These are phyloP conservation scores for Yamadazyma sp. DNA, from an alignment of 1,139 yeast genomes.

Conservation along the genomic window DNA sequence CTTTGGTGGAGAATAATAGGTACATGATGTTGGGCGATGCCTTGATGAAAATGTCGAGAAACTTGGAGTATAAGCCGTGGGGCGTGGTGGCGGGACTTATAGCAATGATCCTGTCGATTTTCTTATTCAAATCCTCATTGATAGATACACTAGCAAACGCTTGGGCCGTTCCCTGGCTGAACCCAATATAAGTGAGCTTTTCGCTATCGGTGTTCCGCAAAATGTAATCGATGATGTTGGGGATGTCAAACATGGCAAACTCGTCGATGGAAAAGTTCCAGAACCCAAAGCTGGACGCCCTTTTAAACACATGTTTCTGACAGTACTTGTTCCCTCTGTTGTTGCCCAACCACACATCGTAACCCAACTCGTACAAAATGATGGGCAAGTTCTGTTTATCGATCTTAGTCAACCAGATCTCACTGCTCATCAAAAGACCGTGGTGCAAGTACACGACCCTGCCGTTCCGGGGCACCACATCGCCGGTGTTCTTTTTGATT, in stretches of 20 bases:
- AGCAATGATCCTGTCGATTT: slow-evolving; percentile 73
- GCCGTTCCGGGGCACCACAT: slow-evolving; percentile 22
- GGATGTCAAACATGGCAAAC: slow-evolving; percentile 49
- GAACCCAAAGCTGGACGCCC: slow-evolving; percentile 38
- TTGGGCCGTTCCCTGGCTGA: slow-evolving; percentile 91
- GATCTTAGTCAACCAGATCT: slow-evolving; percentile 79
- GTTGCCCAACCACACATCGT: slow-evolving; percentile 92
- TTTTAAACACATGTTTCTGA: slow-evolving; percentile 38
- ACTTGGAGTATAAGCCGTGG: slow-evolving; percentile 71
- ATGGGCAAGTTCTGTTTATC: slow-evolving; percentile 71
- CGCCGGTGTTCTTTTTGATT: slow-evolving; percentile 16
- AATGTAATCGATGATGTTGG: slow-evolving; percentile 43
- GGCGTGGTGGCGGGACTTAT: slow-evolving; percentile 96
- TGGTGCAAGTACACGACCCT: slow-evolving; percentile 82
- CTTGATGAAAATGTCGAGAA: slow-evolving; percentile 75
- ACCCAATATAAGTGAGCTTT: slow-evolving; percentile 73
- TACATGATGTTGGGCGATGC: slow-evolving; percentile 78
- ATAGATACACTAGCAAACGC: slow-evolving; percentile 78
- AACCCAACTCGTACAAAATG: slow-evolving; percentile 73
- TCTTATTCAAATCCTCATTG: slow-evolving; percentile 65
- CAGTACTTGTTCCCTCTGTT: slow-evolving; percentile 90
- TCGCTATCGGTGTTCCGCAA: slow-evolving; percentile 22
- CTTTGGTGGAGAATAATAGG: slow-evolving; percentile 70
- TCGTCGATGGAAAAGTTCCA: slow-evolving; percentile 52
- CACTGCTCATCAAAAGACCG: slow-evolving; percentile 88